Conservation (phyloP, 1,139 yeast species). For the Magnusiomyces paraingens region DNA sequence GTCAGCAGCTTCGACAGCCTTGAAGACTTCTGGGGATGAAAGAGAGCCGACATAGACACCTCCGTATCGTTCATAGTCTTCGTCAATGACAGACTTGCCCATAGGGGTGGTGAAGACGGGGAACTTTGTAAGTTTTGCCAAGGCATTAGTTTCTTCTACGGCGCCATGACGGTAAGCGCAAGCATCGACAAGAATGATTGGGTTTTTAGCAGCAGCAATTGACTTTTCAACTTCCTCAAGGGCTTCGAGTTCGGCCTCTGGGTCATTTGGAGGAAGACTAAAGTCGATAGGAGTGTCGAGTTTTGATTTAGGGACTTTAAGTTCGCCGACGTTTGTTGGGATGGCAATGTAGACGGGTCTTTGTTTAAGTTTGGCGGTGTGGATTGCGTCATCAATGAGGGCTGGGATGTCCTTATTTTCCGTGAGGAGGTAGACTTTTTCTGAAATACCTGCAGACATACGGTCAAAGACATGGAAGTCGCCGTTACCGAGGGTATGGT, state of each 20-base stretch:
- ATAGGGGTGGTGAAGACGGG: constrained; percentile 85
- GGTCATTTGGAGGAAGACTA: constrained; percentile 53
- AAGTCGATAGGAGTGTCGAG: constrained; percentile 63
- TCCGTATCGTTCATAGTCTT: constrained; percentile 66
- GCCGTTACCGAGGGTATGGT: constrained; percentile 77
- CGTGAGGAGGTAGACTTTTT: constrained; percentile 56
- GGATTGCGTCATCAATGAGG: constrained; percentile 66
- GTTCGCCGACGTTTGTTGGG: constrained; percentile 76
- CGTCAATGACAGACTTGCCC: constrained; percentile 82
- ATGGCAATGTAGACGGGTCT: constrained; percentile 80
- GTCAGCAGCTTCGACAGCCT: constrained; percentile 71
- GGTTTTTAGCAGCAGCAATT: constrained; percentile 54
- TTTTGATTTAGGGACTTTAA: constrained; percentile 48
- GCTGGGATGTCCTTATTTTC: constrained; percentile 59
- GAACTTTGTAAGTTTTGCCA: constrained; percentile 67
- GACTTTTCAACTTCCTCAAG: constrained; percentile 49
- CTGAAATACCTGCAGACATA: constrained; percentile 66
- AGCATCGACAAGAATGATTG: constrained; percentile 77
- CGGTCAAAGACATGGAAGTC: constrained; percentile 72
- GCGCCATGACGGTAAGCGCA: constrained; percentile 77
- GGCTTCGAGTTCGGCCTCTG: constrained; percentile 67
- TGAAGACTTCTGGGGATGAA: constrained; percentile 68
- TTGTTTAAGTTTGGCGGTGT: constrained; percentile 63
- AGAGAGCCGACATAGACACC: constrained; percentile 84
- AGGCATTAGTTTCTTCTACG: constrained; percentile 51